Conservation (phyloP, 2,329 filamentous ascomycete genomes). For the Diplocarpon rosae region DNA sequence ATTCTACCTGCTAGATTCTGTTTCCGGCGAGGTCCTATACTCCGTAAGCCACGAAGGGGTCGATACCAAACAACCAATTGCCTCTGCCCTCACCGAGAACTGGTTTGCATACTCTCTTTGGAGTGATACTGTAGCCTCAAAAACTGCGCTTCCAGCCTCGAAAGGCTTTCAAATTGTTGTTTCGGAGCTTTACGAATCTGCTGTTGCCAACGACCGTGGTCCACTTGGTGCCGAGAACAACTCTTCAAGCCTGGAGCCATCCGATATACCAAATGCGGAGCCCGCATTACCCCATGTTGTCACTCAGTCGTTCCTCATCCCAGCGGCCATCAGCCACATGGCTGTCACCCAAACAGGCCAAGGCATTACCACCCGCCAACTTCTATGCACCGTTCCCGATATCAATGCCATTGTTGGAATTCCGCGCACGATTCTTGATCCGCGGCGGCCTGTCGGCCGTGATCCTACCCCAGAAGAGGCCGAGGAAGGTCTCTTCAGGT, state of each 20-base stretch:
- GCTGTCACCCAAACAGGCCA: slow-evolving; percentile 82
- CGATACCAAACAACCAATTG: slow-evolving; percentile 61
- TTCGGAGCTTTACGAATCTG: slow-evolving; percentile 83
- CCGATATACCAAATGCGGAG: slow-evolving; percentile 40
- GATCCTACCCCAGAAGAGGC: slow-evolving; percentile 70
- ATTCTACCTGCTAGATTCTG: slow-evolving; percentile 72
- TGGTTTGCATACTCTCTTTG: slow-evolving; percentile 86
- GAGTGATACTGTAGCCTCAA: slow-evolving; percentile 45
- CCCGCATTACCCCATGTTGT: slow-evolving; percentile 61
- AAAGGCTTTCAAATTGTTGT: slow-evolving; percentile 81
- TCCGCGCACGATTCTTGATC: slow-evolving; percentile 68
- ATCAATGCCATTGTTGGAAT: slow-evolving; percentile 68
- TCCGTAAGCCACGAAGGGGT: slow-evolving; percentile 61
- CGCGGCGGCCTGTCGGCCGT: slow-evolving; percentile 73
- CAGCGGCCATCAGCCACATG: slow-evolving; percentile 67
- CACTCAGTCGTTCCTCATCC: slow-evolving; percentile 71
- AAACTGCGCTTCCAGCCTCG: slow-evolving; percentile 45
- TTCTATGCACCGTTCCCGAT: slow-evolving; percentile 68
- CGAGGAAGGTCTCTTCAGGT: slow-evolving; percentile 73
- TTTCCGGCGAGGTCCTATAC: slow-evolving; percentile 72
- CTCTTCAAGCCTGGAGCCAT: slow-evolving; percentile 65
- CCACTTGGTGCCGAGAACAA: slow-evolving; percentile 58
- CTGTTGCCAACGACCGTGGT: slow-evolving; percentile 73
- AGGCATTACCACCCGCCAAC: slow-evolving; percentile 74
- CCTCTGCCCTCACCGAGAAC: slow-evolving; percentile 79